A percentile compares a stretch with the other conserved stretches of the same genome.
These are phyloP conservation scores for Fusarium lyarnte DNA, from an alignment of 2,329 filamentous ascomycete genomes.

Conservation along the genomic window DNA sequence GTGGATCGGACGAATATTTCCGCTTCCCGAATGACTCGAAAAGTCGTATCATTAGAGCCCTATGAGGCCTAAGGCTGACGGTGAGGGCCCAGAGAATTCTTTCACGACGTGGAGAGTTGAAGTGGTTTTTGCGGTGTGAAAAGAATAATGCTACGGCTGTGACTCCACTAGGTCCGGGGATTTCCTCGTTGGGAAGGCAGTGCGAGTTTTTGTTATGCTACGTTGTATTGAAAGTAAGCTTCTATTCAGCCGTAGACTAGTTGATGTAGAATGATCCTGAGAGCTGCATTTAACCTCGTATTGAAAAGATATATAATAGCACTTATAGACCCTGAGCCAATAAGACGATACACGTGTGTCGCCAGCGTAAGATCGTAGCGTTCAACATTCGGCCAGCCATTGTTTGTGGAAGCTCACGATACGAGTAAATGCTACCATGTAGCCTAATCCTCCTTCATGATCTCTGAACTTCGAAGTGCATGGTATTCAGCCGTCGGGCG, in stretches of 20 bases:
- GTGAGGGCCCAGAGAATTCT: neutral
- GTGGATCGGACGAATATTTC: neutral
- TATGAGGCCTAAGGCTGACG: neutral
- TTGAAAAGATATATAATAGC: neutral
- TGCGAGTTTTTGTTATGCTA: neutral
- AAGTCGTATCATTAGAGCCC: neutral
- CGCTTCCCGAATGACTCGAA: neutral
- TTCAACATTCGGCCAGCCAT: neutral
- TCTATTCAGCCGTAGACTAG: neutral
- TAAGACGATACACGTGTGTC: neutral
- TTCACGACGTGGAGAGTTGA: neutral
- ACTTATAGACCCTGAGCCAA: neutral
- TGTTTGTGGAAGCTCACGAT: neutral
- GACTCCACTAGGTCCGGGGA: neutral
- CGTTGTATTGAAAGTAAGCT: neutral
- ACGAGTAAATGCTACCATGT: rapidly evolving
- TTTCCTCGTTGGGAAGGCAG: neutral
- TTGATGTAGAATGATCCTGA: neutral
- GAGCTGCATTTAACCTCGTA: neutral
- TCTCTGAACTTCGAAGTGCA: neutral
- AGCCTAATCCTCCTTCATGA: neutral
- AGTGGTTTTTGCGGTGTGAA: neutral
- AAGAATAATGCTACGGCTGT: neutral
- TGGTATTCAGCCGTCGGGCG: neutral
- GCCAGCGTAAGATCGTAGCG: no score